Conservation (phyloP, 805 yeast genomes). For the Spathaspora girioi region DNA sequence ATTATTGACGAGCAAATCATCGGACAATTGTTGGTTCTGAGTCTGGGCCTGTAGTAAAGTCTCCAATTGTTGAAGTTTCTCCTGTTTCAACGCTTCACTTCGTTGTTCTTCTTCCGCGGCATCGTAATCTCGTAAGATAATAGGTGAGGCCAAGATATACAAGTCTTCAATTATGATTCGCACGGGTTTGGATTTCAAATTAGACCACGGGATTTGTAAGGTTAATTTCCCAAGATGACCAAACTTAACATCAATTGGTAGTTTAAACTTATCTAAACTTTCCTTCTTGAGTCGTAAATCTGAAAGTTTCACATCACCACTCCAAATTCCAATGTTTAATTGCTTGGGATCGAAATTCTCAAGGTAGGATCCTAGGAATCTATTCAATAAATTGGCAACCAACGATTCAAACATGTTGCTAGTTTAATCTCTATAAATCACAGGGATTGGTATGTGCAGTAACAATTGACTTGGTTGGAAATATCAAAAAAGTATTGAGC, state of each 20-base stretch:
- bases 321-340: constrained; percentile 93
- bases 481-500: too few relatives aligned
- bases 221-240: constrained; percentile 90
- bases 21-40: constrained; percentile 23
- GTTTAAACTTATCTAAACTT: constrained; percentile 77
- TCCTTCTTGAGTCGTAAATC: constrained; percentile 80
- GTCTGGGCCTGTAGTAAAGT: constrained; percentile 49
- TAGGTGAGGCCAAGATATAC: constrained; percentile 77
- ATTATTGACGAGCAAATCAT: constrained; percentile 35
- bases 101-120: constrained; percentile 57
- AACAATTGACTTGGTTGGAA: background rate
- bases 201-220: constrained; percentile 95
- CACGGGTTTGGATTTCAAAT: constrained; percentile 88
- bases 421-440: background rate
- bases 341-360: constrained; percentile 96
- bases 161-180: constrained; percentile 84
- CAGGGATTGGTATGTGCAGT: background rate
- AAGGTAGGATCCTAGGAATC: constrained; percentile 69
- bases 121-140: constrained; percentile 51
- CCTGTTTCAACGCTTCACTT: constrained; percentile 57
- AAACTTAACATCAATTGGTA: constrained; percentile 83
- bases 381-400: constrained; percentile 59
- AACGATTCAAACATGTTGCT: constrained; percentile 61
- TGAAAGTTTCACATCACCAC: constrained; percentile 88
- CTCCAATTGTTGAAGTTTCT: constrained; percentile 66